Conservation (phyloP, 192 early-diverging fungal species). For the Funneliformis mosseae region DNA sequence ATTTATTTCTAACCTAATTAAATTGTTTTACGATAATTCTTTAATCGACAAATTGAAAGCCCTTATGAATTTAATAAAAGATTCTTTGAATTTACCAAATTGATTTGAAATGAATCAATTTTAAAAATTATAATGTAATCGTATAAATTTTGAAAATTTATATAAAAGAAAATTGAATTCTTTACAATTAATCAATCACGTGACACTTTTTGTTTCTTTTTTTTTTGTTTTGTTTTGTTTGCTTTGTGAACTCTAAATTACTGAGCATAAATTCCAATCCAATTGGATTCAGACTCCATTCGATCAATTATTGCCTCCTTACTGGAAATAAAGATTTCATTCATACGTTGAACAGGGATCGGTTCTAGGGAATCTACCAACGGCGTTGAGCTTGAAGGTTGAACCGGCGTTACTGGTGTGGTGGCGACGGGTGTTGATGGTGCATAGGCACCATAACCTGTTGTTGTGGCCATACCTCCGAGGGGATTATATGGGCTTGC, state of each 20-base stretch:
- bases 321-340: constrained; percentile 37
- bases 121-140: background rate
- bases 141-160: background rate
- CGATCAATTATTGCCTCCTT: constrained; percentile 48
- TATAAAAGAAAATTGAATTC: background rate
- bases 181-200: background rate
- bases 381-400: background rate
- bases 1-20: constrained; percentile 44
- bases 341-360: constrained; percentile 35
- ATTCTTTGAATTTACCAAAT: background rate
- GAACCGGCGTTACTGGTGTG: constrained; percentile 13
- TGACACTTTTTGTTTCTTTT: background rate
- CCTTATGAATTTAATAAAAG: background rate
- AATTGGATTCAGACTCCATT: constrained; percentile 46
- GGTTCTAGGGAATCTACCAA: constrained; percentile 39
- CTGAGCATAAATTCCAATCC: constrained; percentile 54
- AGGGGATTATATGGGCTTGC: constrained; percentile 33
- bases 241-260: background rate
- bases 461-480: constrained; percentile 15
- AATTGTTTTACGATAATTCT: constrained; percentile 38
- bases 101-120: background rate
- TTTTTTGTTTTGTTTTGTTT: background rate
- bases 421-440: constrained; percentile 20
- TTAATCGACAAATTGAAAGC: background rate
- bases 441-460: constrained; percentile 24